phyloP scores from a whole-genome alignment of 257 asterid species.

The Salvia hispanica region DNA sequence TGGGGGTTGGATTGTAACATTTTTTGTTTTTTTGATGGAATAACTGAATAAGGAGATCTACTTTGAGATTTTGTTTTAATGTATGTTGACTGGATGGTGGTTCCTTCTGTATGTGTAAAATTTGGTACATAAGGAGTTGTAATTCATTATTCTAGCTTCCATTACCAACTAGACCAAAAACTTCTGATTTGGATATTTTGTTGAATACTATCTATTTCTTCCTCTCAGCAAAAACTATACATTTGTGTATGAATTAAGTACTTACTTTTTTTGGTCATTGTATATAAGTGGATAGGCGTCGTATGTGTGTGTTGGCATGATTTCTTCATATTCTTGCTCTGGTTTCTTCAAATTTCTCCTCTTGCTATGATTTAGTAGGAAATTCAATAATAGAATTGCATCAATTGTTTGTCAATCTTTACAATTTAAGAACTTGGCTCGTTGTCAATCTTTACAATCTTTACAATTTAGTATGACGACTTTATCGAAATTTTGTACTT shows the following conservation, averaged over 20 bases:
- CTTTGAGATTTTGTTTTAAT: conserved; percentile 26
- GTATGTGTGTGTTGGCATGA: too few species aligned
- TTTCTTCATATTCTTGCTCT: too few species aligned
- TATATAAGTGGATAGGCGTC: too few species aligned
- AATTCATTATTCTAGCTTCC: neutral
- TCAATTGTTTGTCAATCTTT: too few species aligned
- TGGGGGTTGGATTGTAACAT: conserved; percentile 43
- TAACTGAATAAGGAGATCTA: conserved; percentile 34
- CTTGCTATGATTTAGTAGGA: too few species aligned
- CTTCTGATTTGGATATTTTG: neutral
- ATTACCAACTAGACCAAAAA: neutral
- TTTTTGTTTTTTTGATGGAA: neutral
- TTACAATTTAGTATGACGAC: too few species aligned
- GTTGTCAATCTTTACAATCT: too few species aligned
- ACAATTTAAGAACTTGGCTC: too few species aligned
- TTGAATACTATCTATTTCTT: neutral
- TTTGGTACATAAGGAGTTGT: conserved; percentile 3
- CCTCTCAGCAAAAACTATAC: neutral
- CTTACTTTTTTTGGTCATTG: neutral
- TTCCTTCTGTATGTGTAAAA: conserved; percentile 14
- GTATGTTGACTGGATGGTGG: neutral
- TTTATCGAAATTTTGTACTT: too few species aligned
- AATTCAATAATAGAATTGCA: too few species aligned
- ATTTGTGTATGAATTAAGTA: neutral
- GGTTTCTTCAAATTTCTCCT: too few species aligned